These are phyloP conservation scores for Neurospora tetrasperma DNA, from an alignment of 495 filamentous ascomycete genomes.

Conservation along the genomic window DNA sequence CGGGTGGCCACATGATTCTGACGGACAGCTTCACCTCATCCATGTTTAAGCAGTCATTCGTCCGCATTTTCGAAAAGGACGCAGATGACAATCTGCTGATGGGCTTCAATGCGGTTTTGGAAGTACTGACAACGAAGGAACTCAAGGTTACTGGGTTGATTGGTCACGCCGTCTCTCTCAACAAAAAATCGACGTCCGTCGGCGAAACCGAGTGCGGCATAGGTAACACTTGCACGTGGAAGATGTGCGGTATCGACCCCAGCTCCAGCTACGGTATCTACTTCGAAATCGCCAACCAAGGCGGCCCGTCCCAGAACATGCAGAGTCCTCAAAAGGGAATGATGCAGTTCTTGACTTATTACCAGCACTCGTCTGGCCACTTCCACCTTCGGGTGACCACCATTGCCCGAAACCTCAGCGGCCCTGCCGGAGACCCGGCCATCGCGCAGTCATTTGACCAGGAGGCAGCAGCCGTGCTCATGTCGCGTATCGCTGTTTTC, in stretches of 20 bases:
- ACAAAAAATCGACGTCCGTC: conserved; percentile 95
- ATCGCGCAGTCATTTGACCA: conserved; percentile 98
- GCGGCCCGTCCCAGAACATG: conserved; percentile 74
- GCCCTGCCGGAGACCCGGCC: conserved; percentile 92
- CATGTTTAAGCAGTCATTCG: conserved; percentile 99
- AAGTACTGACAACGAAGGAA: conserved; percentile 96
- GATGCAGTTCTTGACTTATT: conserved; percentile 99
- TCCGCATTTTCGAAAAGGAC: conserved; percentile 96
- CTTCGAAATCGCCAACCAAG: conserved; percentile 95
- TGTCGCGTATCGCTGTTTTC: conserved; percentile 97
- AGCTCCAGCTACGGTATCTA: conserved; percentile 90
- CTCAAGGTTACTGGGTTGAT: conserved; percentile 98
- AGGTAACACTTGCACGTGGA: conserved; percentile 98
- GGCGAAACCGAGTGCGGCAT: conserved; percentile 98
- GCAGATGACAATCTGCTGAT: conserved; percentile 87
- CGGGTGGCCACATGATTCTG: conserved; percentile 95
- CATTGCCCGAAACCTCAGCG: conserved; percentile 81
- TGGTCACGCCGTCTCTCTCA: conserved; percentile 89
- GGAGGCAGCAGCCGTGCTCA: conserved; percentile 93
- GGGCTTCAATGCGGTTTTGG: conserved; percentile 96
- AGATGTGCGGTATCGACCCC: conserved; percentile 97
- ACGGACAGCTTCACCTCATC: conserved; percentile 99
- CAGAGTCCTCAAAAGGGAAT: conserved; percentile 84
- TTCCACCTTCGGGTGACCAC: conserved; percentile 96
- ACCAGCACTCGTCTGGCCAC: conserved; percentile 92